Evolutionary conservation across 768 basidiomycete species (phyloP), one percentile per base, ranked within the genome.

Genomic region (Hemileccinum rubropunctum): DNA sequence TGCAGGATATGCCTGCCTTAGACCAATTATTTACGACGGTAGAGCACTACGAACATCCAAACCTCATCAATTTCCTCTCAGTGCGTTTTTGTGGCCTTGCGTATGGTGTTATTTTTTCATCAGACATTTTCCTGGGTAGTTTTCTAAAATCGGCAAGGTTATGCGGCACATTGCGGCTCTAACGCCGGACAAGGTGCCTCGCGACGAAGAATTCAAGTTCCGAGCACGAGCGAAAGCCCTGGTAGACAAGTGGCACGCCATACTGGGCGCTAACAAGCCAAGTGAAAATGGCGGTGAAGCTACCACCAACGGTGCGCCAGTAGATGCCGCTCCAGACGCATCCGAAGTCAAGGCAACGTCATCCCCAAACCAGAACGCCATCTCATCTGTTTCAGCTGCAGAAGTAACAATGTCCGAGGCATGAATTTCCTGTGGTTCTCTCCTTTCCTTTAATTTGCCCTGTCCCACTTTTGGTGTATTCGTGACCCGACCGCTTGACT

Each of bases 21-120:
- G 83, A 93, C 57, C 71, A 77, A 42, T 67, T 91, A 27, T 91
- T 95, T 73, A 78, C 79, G 6, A 82, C 79, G 0, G 84, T 95
- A 26, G 91, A 94, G 58, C 74, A 73, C 5, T 90, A 89, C 58
- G 80, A 88, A 27, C 75, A 77, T 52, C 88, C 92, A 70, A 87
- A 83, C 43, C 62, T 68, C 58, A 84, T 92, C 51, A 80, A 83
- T 47, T 87, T 91, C 58, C 79, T 94, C 36, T 71, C 73, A 39
- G 81, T 82, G 53, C 66, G 78, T 59, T 42, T 37, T 39, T 44
- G 45, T 45, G 52, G 45, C 40, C 28, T 47, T 40, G 35, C 26
- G 11, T 45, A 5, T 28, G 27, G 9, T 28, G 27, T 8, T 30
- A 12, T 30, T 30, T 30, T 57, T 41, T 50, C 42, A 15, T 35